Conservation (phyloP, 352 stramenopile species). For the Globisporangium uncinulatum region DNA sequence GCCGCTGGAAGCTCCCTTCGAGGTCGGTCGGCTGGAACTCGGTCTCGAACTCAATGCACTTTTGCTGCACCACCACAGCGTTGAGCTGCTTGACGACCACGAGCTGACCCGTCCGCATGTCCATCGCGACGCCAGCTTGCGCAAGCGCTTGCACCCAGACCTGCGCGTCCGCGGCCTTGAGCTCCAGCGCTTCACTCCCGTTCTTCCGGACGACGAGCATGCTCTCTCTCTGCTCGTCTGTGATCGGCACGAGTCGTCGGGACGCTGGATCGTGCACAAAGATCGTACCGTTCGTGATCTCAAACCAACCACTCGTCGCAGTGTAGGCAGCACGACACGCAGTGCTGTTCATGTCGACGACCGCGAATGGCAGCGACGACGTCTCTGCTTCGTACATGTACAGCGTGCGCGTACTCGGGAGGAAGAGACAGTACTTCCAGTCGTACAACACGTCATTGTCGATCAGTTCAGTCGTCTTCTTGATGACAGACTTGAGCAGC, state of each 20-base stretch:
- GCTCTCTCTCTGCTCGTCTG: conserved; percentile 21
- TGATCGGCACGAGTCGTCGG: conserved; percentile 28
- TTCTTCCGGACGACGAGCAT: conserved; percentile 32
- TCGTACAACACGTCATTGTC: conserved; percentile 46
- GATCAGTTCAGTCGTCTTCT: conserved; percentile 31
- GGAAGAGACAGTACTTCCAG: conserved; percentile 69
- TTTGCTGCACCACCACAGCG: conserved; percentile 40
- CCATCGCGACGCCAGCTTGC: conserved; percentile 37
- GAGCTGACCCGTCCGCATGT: conserved; percentile 40
- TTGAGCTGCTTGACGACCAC: conserved; percentile 62
- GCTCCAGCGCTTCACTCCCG: conserved; percentile 33
- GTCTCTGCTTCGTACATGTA: conserved; percentile 62
- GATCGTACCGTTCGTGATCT: conserved; percentile 42
- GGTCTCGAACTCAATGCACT: conserved; percentile 54
- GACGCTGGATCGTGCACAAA: conserved; percentile 23
- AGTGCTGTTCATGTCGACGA: conserved; percentile 50
- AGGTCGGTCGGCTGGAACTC: conserved; percentile 56
- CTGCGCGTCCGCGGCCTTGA: conserved; percentile 47
- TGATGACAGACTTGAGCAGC: conserved; percentile 29
- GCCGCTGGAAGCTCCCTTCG: conserved; percentile 63
- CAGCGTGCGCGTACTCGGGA: conserved; percentile 35
- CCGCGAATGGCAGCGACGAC: conserved; percentile 27
- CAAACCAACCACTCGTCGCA: conserved; percentile 44
- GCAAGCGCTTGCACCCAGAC: conserved; percentile 51
- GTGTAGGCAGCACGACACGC: conserved; percentile 40